Base-by-base conservation (phyloP, 2,329 filamentous ascomycete genomes). In the Diaporthe destruens region DNA sequence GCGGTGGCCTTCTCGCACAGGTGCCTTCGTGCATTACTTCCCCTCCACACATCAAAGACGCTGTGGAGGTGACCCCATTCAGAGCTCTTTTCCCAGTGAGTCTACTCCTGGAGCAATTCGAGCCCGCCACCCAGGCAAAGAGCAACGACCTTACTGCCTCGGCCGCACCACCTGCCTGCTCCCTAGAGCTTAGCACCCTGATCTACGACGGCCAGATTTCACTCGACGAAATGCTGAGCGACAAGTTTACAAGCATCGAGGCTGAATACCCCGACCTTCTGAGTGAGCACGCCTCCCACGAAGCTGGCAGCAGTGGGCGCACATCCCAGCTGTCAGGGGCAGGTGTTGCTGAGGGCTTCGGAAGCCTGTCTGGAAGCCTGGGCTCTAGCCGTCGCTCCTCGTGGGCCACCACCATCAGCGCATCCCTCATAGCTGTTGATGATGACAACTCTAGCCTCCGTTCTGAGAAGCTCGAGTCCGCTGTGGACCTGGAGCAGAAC, bases 321-420 rank as follows among this genome's bases (percentile, higher is more conserved):
- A 23, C 9, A 18, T 61, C 67, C n/a, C 55, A 29, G 6, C 16
- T 14, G 16, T 5, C 12, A 11, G 53, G 32, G 9, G 14, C 44
- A 2, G 25, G 11, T 18, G 20, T 16, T 8, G n/a, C 7, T 3
- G n/a, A 66, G 2, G 6, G n/a, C 0, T 20, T 7, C 7, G 34
- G 18, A 5, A 39, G 32, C n/a, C 61, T 20, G 8, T 32, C 34
- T 1, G 18, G 32, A 2, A 70, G 7, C 12, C 55, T 51, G 14
- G 11, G 1, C 11, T 29, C 47, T 14, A 70, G 51, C 36, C 67
- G 55, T 20, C 47, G 34, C 2, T 53, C 55, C 4, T 70, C 67
- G 3, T 70, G 67, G 67, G 67, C 67, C 20, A 61, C 67, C 14
- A 70, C 42, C 56, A 70, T 53, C 55, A 59, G 25, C 44, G 32